Evolutionary conservation across 163 green algal species (phyloP).

Genomic region (Scenedesmus sp.): DNA sequence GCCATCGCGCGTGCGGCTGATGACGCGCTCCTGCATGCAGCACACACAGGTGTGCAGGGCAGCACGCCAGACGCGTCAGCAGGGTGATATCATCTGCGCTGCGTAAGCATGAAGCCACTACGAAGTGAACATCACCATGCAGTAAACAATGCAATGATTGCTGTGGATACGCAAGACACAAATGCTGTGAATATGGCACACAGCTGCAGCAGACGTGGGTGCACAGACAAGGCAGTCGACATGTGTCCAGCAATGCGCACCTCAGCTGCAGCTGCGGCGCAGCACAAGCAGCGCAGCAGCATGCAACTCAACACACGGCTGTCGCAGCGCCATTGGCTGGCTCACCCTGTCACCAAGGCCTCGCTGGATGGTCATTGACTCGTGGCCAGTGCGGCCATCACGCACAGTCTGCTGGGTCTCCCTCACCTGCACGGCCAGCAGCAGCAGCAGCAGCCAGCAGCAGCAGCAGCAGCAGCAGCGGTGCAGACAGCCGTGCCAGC

Average conservation of each 20-base stretch:
- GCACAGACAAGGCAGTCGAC: too few species aligned
- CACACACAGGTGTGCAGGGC: background rate
- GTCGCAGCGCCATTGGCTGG: background rate
- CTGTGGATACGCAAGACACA: too few species aligned
- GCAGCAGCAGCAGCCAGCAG: background rate
- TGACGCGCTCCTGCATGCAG: slow-evolving; percentile 57
- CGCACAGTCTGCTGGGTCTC: slow-evolving; percentile 62
- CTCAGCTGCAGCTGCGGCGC: background rate
- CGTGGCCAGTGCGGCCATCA: slow-evolving; percentile 58
- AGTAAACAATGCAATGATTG: too few species aligned
- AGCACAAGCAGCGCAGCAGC: background rate
- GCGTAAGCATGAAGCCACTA: too few species aligned
- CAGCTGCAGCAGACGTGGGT: too few species aligned
- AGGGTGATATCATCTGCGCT: too few species aligned
- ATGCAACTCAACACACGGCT: background rate
- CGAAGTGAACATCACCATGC: too few species aligned
- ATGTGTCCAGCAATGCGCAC: too few species aligned
- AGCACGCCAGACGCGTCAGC: background rate
- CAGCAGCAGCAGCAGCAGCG: background rate
- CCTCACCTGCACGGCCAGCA: slow-evolving; percentile 56
- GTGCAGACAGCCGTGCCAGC: background rate
- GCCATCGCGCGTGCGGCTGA: slow-evolving; percentile 59
- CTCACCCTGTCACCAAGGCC: slow-evolving; percentile 59
- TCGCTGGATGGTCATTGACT: slow-evolving; percentile 60
- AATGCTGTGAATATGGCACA: too few species aligned